Evolutionary conservation across 163 green algal genomes (phyloP), one percentile per base, ranked within the genome.

Genomic region (Prototheca cutis): DNA sequence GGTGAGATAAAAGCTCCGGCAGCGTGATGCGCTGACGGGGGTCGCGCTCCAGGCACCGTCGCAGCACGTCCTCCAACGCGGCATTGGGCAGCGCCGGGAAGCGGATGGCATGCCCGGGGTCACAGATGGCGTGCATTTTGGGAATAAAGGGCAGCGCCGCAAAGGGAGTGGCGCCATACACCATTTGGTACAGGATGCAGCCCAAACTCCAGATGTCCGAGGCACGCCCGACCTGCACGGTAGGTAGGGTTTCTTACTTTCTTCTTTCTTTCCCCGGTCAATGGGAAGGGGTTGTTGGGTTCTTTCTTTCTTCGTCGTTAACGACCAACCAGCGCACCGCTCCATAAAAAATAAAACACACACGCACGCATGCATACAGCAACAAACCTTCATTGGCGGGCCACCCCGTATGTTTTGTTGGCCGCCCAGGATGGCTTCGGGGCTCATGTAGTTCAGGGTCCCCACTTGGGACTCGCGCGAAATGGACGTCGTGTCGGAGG

Each of bases 171-270:
- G 71, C 74, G 5, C 87, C 86, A 63, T 94, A 90, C 24, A 87
- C 83, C 89, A 96, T 97, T 67, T 97, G 91, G 75, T 98, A 98
- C 39, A 98, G 78, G 66, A 97, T 98, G 84, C 91, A 98, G 33
- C 91, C 91, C 18, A 98, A 77, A 52, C 80, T 91, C 91, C 91
- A 98, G 23, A 98, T 81, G 77, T 98, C 91, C 8, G 79, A 90
- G 32, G 91, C 68, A 0, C 91, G 77, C 8, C 88, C 87, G 13
- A 96, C 86, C 59, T 77, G 63, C 17, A n/a, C n/a, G n/a, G n/a
- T n/a, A n/a, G n/a, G n/a, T n/a, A n/a, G n/a, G n/a, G n/a, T n/a
- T n/a, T n/a, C n/a, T n/a, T n/a, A n/a, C n/a, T n/a, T n/a, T n/a
- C n/a, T n/a, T n/a, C n/a, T n/a, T n/a, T n/a, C n/a, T n/a, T n/a